Evolutionary conservation across 1,139 yeast genomes (phyloP), one percentile per base, ranked within the genome.

Genomic region (Arxiozyma slooffiae): DNA sequence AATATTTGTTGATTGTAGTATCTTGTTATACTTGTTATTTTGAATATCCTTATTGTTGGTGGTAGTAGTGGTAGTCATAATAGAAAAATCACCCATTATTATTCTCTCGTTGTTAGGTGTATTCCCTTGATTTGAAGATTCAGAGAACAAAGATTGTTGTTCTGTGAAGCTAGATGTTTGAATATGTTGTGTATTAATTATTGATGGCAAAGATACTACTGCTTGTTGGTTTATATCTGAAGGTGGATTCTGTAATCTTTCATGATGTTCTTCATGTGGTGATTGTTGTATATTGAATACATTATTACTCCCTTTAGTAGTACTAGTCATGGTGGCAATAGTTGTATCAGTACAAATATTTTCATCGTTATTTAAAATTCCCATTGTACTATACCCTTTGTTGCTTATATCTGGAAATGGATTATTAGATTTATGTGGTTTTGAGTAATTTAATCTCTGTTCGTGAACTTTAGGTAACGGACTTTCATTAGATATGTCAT

Each of bases 361-460:
- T 40, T 44, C 26, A 40, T 40, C 26, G n/a, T 40, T 40, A 39
- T 7, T 20, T 23, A 7, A 20, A 16, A 40, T n/a, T 16, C 24
- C n/a, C 9, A 6, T 22, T 7, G 34, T 8, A 16, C 17, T 18
- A 14, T 41, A 30, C 23, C 36, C 24, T 26, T 41, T 37, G 18
- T 24, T 41, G 20, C 18, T 24, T 49, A 63, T 61, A 46, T 53
- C 60, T 14, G 68, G 68, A 47, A 65, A 65, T 36, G 68, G 68
- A 51, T 65, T 65, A 47, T 57, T 64, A 4, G 66, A 60, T 51
- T 63, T 61, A 54, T 65, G 66, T 38, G 57, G 61, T 49, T 60
- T 62, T 6, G 37, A 34, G 9, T 18, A 16, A 17, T 20, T 41
- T 17, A 7, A 7, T 14, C 14, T 54, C 34, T 46, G 37, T 26